These are phyloP conservation scores for Dictyostelium purpureum DNA, from an alignment of 78 protist genomes.

Conservation along the genomic window DNA sequence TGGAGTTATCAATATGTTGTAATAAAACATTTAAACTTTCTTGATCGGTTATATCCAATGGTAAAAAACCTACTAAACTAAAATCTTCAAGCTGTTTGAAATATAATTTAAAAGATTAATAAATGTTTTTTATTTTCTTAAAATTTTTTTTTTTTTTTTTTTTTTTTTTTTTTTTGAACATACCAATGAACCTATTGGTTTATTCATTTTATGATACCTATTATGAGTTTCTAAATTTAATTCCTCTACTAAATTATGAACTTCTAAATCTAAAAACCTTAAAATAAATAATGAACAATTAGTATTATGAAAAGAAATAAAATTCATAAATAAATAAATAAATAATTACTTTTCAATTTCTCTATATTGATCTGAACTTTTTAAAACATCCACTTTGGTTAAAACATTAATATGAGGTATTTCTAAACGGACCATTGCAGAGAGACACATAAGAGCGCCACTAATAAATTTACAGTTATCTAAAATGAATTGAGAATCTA, in stretches of 20 bases:
- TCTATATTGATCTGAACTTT: background rate
- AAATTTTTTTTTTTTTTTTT: no score
- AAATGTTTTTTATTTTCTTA: background rate
- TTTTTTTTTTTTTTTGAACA: background rate
- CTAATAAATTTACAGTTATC: constrained; percentile 81
- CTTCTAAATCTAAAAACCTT: constrained; percentile 69
- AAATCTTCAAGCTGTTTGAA: constrained; percentile 84
- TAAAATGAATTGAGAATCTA: constrained; percentile 91
- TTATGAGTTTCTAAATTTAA: constrained; percentile 43
- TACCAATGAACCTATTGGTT: constrained; percentile 74
- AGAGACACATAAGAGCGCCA: constrained; percentile 87
- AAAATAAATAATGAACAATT: background rate
- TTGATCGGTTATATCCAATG: constrained; percentile 83
- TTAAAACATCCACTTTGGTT: constrained; percentile 93
- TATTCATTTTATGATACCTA: constrained; percentile 53
- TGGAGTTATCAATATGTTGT: constrained; percentile 85
- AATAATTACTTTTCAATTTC: constrained; percentile 50
- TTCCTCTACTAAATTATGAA: constrained; percentile 10
- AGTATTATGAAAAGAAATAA: background rate
- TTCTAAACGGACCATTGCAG: constrained; percentile 96
- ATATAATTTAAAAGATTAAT: background rate
- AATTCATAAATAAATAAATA: background rate
- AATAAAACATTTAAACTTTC: constrained; percentile 58
- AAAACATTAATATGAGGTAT: constrained; percentile 96
- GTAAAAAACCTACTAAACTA: constrained; percentile 88